Evolutionary conservation across 2,329 filamentous ascomycete species (phyloP), one percentile per base, ranked within the genome.

Genomic region (Amesomyces nigricolor): DNA sequence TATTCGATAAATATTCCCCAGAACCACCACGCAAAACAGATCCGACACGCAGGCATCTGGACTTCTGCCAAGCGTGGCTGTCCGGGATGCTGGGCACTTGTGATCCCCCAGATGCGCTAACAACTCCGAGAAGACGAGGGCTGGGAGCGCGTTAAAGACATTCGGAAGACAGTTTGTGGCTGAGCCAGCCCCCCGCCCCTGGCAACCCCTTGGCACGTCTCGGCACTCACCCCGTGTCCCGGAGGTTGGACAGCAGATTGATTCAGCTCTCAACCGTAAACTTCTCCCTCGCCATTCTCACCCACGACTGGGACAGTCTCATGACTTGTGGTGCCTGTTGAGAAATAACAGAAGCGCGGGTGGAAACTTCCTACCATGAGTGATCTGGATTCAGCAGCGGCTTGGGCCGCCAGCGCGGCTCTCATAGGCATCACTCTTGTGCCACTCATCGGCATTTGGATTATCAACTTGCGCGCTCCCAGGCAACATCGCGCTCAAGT

Each of bases 401-500:
- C 46, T 22, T 38, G 16, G 17, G 16, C 14, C 9, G 48, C 46
- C 7, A 51, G 38, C 29, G 56, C 51, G 8, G 43, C 11, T 2
- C 35, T 58, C 11, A 19, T 37, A 11, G 47, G 43, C 13, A 13
- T 58, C 47, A 48, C 43, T 3, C 4, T 58, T 8, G 32, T 51
- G 26, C 51, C 51, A 13, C 35, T 54, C 6, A 14, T 4, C 13
- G 19, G 32, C 4, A 47, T 43, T 4, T 52, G 43, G 51, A 26
- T 32, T 0, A 19, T 54, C 5, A 51, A 39, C 39, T 19, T 58
- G 13, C 32, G 37, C 22, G 17, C n/a, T 13, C 37, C 19, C 10
- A 11, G 11, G n/a, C 37, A 30, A 14, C 38, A 51, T 1, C 51
- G 7, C 7, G 16, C 51, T 9, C 47, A 49, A 13, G 40, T 38